A percentile compares a stretch with the other conserved stretches of the same genome.
These are phyloP conservation scores for Ensete glaucum DNA, from an alignment of 176 grass and related monocot species.

Conservation along the genomic window DNA sequence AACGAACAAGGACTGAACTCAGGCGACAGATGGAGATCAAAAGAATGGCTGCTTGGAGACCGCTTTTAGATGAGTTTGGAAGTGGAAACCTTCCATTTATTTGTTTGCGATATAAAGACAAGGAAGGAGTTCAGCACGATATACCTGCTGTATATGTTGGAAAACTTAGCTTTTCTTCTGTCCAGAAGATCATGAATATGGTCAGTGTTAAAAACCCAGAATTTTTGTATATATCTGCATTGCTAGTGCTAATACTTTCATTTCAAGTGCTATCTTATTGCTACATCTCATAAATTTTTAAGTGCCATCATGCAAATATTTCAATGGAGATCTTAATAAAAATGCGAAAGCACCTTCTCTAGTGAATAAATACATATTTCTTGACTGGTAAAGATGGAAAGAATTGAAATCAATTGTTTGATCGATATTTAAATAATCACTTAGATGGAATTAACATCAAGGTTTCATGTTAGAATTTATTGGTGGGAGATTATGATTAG, in stretches of 20 bases:
- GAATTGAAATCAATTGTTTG: too few relatives aligned
- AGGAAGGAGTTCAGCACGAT: constrained; percentile 81
- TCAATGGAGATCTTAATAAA: not conserved
- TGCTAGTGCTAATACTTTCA: not conserved
- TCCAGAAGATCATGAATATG: constrained; percentile 49
- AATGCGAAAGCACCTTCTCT: not conserved
- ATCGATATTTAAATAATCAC: too few relatives aligned
- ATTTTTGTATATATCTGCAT: too few relatives aligned
- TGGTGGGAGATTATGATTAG: too few relatives aligned
- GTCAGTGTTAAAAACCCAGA: constrained; percentile 26
- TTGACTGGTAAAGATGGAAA: too few relatives aligned
- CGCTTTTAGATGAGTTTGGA: constrained; percentile 63
- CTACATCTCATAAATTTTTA: not conserved
- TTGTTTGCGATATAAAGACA: constrained; percentile 93
- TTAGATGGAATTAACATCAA: too few relatives aligned
- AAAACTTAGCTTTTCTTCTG: constrained; percentile 50
- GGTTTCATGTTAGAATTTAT: too few relatives aligned
- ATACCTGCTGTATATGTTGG: constrained; percentile 84
- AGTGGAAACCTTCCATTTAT: constrained; percentile 84
- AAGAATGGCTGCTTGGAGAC: constrained; percentile 85
- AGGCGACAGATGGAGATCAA: constrained; percentile 83
- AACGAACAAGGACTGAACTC: constrained; percentile 57
- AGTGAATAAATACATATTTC: not conserved
- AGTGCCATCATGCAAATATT: not conserved
- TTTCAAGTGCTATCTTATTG: not conserved